These are phyloP conservation scores for Geotrichum citri-aurantii DNA, from an alignment of 1,139 yeast species.

Conservation along the genomic window DNA sequence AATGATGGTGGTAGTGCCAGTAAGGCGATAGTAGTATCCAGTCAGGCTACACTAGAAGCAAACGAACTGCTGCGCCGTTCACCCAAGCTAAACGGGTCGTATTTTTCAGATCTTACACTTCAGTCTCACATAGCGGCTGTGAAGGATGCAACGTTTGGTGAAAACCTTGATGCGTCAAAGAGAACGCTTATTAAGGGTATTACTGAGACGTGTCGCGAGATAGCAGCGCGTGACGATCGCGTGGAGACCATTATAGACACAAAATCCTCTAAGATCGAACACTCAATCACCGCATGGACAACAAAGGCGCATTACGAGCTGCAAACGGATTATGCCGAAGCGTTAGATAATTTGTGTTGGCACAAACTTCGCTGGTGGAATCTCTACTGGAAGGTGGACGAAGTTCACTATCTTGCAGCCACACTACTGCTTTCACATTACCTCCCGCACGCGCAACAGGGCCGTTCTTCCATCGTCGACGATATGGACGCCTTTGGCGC, in stretches of 20 bases:
- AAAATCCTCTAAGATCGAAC: slow-evolving; percentile 4
- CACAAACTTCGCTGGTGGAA: slow-evolving; percentile 36
- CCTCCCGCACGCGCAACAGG: slow-evolving; percentile 30
- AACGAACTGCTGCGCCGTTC: slow-evolving; percentile 28
- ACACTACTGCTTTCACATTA: slow-evolving; percentile 21
- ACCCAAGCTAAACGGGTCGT: slow-evolving; percentile 29
- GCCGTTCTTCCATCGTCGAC: slow-evolving; percentile 31
- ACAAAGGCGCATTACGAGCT: slow-evolving; percentile 37
- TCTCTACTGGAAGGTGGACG: slow-evolving; percentile 36
- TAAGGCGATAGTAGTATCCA: slow-evolving; percentile 18
- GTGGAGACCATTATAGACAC: slow-evolving; percentile 23
- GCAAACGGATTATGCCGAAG: slow-evolving; percentile 25
- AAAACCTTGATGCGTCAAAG: background rate
- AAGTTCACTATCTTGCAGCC: slow-evolving; percentile 30
- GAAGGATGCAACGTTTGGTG: slow-evolving; percentile 18
- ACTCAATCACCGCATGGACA: slow-evolving; percentile 32
- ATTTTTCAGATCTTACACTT: slow-evolving; percentile 26
- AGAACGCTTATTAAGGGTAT: slow-evolving; percentile 22
- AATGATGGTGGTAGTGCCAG: background rate
- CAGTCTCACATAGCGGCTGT: slow-evolving; percentile 28
- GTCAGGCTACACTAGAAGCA: slow-evolving; percentile 28
- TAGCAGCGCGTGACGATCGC: slow-evolving; percentile 22
- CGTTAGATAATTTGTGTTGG: background rate
- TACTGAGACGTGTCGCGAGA: slow-evolving; percentile 27
- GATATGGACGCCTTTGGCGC: slow-evolving; percentile 31